phyloP scores from a whole-genome alignment of 768 basidiomycete genomes.

The Termitomyces eurrhizus region DNA sequence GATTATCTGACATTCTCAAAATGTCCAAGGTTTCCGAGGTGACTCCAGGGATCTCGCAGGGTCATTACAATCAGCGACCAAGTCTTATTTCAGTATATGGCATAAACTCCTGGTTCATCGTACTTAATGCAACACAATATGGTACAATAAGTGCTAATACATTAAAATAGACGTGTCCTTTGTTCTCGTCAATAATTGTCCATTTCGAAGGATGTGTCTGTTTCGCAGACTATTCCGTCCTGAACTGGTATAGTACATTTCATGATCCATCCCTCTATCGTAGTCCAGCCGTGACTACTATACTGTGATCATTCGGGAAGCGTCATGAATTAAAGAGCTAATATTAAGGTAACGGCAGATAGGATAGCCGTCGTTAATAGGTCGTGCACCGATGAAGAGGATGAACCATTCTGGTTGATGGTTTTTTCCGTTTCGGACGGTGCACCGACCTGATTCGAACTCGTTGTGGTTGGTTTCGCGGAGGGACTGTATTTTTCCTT shows the following conservation, averaged over 20 bases:
- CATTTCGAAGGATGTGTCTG: not conserved
- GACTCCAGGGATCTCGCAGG: too few species aligned
- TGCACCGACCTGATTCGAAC: not conserved
- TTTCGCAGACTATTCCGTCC: not conserved
- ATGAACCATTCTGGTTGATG: not conserved
- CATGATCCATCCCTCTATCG: not conserved
- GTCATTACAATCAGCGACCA: too few species aligned
- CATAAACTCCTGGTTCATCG: too few species aligned
- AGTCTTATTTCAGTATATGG: too few species aligned
- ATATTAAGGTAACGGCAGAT: not conserved
- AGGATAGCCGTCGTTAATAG: not conserved
- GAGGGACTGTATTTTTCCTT: not conserved
- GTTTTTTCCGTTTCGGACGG: slow-evolving; percentile 2
- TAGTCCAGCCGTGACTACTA: not conserved
- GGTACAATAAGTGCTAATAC: not conserved
- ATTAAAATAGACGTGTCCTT: not conserved
- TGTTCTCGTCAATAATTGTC: not conserved
- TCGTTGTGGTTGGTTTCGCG: not conserved
- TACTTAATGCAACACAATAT: not conserved
- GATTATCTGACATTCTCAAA: too few species aligned
- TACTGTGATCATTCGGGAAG: not conserved
- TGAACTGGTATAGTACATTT: not conserved
- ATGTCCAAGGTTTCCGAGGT: too few species aligned
- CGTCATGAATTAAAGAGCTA: not conserved
- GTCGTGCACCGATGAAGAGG: not conserved